Percentiles rank a stretch among this genome's conserved stretches.
Conservation (phyloP, 2,329 filamentous ascomycete species). For the Penicillium sp. region DNA sequence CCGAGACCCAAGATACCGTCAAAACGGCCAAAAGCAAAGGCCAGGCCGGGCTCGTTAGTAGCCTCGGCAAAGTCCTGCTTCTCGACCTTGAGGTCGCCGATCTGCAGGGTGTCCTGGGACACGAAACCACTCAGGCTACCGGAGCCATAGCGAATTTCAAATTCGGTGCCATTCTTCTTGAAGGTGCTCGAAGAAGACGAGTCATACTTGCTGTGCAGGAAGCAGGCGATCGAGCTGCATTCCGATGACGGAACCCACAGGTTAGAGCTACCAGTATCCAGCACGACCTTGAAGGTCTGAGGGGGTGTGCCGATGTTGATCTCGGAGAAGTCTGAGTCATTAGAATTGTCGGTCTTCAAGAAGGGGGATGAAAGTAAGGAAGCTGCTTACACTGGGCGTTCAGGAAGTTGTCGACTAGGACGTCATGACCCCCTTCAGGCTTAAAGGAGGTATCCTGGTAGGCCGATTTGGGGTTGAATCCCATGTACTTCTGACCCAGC, state of each 20-base stretch:
- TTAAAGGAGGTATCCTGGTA: constrained; percentile 69
- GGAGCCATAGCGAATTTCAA: constrained; percentile 93
- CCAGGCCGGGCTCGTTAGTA: constrained; percentile 88
- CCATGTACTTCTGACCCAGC: constrained; percentile 95
- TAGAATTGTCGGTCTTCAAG: constrained; percentile 6
- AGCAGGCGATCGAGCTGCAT: constrained; percentile 95
- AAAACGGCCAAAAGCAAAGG: constrained; percentile 95
- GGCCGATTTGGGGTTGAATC: constrained; percentile 64
- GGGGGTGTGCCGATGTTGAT: constrained; percentile 87
- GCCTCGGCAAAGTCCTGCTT: constrained; percentile 94
- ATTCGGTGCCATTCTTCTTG: constrained; percentile 87
- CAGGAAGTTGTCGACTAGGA: constrained; percentile 94
- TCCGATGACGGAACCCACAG: constrained; percentile 91
- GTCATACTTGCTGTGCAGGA: constrained; percentile 95
- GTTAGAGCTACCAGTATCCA: constrained; percentile 98
- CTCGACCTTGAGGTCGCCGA: constrained; percentile 85
- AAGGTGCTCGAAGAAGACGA: constrained; percentile 81
- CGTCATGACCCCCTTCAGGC: constrained; percentile 63
- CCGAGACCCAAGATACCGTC: constrained; percentile 94
- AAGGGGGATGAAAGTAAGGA: neutral
- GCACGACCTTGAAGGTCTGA: constrained; percentile 95
- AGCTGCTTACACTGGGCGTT: constrained; percentile 85
- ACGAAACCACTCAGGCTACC: constrained; percentile 90
- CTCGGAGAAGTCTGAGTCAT: constrained; percentile 81
- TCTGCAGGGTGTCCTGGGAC: constrained; percentile 77